Conservation (phyloP, 768 basidiomycete genomes). For the Mycena rebaudengoi region DNA sequence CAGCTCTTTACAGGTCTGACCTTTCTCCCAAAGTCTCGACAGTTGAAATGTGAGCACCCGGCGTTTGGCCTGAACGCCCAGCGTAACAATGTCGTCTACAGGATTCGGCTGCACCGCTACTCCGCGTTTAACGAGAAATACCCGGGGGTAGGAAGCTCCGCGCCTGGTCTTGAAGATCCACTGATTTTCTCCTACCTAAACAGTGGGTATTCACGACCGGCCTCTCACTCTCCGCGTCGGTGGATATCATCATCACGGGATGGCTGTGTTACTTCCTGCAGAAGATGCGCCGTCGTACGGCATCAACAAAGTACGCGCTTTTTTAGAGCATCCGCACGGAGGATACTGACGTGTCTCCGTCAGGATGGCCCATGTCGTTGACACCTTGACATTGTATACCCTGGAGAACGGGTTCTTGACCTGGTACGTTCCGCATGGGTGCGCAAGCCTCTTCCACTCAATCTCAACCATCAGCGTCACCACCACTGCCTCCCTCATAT, state of each 20-base stretch:
- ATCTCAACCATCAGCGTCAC: slow-evolving; percentile 27
- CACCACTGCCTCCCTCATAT: slow-evolving; percentile 45
- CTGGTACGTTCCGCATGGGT: slow-evolving; percentile 16
- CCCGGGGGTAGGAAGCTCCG: not conserved
- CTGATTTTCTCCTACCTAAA: not conserved
- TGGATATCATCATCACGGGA: slow-evolving; percentile 44
- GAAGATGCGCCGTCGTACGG: slow-evolving; percentile 26
- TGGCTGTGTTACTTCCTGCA: slow-evolving; percentile 43
- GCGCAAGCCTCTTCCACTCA: not conserved
- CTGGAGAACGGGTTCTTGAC: slow-evolving; percentile 47
- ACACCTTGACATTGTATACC: slow-evolving; percentile 44
- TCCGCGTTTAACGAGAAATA: slow-evolving; percentile 5
- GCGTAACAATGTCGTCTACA: not conserved
- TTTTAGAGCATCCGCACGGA: not conserved
- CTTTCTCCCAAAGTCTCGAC: not conserved
- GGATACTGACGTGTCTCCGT: not conserved
- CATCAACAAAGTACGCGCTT: slow-evolving; percentile 14
- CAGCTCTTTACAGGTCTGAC: not conserved
- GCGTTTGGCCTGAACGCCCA: not conserved
- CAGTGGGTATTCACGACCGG: slow-evolving; percentile 51
- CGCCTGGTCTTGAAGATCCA: not conserved
- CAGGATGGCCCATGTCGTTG: slow-evolving; percentile 44
- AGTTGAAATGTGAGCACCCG: slow-evolving; percentile 12
- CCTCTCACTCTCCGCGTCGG: slow-evolving; percentile 45
- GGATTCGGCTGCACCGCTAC: slow-evolving; percentile 3